Evolutionary conservation across 352 stramenopile species (phyloP).

Genomic region (Hyphochytrium catenoides): DNA sequence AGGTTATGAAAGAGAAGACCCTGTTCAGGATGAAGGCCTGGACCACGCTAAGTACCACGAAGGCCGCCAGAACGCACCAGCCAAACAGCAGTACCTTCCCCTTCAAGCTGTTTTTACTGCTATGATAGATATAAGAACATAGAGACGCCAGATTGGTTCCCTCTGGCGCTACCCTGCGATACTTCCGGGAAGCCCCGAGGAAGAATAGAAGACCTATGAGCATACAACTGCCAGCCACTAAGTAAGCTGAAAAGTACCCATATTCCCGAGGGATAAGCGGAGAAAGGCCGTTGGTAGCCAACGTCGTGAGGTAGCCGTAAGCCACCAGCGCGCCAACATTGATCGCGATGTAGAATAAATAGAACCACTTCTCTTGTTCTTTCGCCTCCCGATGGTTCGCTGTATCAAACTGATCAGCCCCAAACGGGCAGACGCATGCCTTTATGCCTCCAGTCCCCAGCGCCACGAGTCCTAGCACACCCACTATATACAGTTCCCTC

Average conservation of each 20-base stretch:
- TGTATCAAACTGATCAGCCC: constrained; percentile 52
- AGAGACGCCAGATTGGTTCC: constrained; percentile 12
- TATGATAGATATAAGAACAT: constrained; percentile 10
- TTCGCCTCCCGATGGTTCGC: constrained; percentile 26
- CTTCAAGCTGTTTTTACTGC: constrained; percentile 15
- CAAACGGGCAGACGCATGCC: constrained; percentile 39
- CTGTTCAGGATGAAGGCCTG: constrained; percentile 51
- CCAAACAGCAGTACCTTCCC: constrained; percentile 48
- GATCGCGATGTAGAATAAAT: constrained; percentile 81
- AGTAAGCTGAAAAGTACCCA: constrained; percentile 64
- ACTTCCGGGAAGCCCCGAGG: constrained; percentile 30
- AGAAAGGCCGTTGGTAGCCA: constrained; percentile 62
- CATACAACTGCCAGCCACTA: constrained; percentile 61
- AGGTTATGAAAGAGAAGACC: constrained; percentile 21
- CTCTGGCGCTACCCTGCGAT: constrained; percentile 34
- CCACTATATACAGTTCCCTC: constrained; percentile 37
- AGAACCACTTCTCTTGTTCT: constrained; percentile 72
- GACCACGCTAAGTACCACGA: constrained; percentile 38
- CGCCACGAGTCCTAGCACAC: constrained; percentile 44
- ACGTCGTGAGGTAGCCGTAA: constrained; percentile 64
- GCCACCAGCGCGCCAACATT: constrained; percentile 71
- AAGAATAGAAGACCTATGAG: constrained; percentile 47
- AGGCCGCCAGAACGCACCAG: constrained; percentile 29
- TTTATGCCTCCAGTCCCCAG: constrained; percentile 45
- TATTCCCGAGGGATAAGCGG: constrained; percentile 47